These are phyloP conservation scores for Kwoniella sp. DNA, from an alignment of 768 basidiomycete species.

Conservation along the genomic window DNA sequence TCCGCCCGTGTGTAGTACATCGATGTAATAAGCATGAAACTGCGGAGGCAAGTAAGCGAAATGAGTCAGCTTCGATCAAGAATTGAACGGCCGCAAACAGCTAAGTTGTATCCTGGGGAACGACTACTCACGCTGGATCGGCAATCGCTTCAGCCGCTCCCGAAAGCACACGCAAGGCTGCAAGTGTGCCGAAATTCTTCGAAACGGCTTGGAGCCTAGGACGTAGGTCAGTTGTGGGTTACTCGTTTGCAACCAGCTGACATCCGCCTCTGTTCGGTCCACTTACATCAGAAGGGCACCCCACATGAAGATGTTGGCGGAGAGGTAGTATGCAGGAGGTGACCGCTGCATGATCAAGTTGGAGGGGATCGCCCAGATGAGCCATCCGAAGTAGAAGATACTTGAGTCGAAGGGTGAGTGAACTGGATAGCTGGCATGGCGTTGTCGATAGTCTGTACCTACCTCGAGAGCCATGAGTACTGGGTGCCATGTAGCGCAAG, in stretches of 20 bases:
- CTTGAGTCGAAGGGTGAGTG: constrained; percentile 13
- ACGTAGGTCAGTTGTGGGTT: no score
- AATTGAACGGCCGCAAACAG: no score
- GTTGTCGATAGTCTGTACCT: background rate
- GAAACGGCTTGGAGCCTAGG: constrained; percentile 50
- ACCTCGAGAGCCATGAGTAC: constrained; percentile 48
- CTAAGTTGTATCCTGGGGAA: no score
- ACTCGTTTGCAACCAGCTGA: background rate
- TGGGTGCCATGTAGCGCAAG: constrained; percentile 47
- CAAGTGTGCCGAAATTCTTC: constrained; percentile 51
- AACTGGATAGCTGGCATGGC: constrained; percentile 2
- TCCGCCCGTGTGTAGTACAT: constrained; percentile 53
- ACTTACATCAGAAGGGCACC: constrained; percentile 51
- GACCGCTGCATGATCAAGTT: constrained; percentile 53
- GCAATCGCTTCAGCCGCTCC: constrained; percentile 53
- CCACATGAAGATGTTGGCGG: constrained; percentile 52
- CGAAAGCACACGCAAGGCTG: constrained; percentile 51
- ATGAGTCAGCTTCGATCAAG: no score
- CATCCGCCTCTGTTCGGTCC: background rate
- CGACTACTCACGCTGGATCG: constrained; percentile 45
- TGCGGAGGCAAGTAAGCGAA: constrained; percentile 7
- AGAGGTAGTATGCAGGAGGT: constrained; percentile 52
- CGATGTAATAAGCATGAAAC: constrained; percentile 51
- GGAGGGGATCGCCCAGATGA: constrained; percentile 53
- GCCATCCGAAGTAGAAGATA: constrained; percentile 54